phyloP scores from a whole-genome alignment of 139 green algal genomes.

The Chlamydomonas sp. region DNA sequence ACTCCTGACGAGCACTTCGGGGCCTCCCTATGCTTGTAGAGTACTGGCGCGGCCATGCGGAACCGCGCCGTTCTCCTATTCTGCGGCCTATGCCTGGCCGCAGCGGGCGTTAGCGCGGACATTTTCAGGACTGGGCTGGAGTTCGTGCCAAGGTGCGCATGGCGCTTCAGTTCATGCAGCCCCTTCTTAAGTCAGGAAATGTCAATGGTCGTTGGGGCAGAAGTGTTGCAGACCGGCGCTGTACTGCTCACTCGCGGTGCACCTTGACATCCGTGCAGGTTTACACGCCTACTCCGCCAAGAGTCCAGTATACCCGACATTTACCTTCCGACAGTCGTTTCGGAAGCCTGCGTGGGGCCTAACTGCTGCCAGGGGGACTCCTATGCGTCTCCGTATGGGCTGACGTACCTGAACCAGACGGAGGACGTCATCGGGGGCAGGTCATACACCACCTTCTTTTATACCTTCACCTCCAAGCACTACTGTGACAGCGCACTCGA shows the following conservation, averaged over 20 bases:
- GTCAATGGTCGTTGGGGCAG: no score
- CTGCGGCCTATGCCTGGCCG: conserved; percentile 11
- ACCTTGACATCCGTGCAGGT: conserved; percentile 3
- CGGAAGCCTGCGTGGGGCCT: neutral
- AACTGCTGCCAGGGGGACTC: conserved; percentile 52
- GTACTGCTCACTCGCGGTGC: no score
- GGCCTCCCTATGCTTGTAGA: neutral
- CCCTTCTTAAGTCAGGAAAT: no score
- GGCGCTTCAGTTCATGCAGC: no score
- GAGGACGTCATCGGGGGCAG: conserved; percentile 13
- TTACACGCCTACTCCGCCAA: conserved; percentile 15
- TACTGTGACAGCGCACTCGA: conserved; percentile 21
- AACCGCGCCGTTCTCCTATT: neutral
- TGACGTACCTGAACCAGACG: conserved; percentile 36
- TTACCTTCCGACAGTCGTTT: conserved; percentile 1
- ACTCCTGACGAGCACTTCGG: neutral
- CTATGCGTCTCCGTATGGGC: conserved; percentile 42
- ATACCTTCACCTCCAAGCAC: conserved; percentile 7
- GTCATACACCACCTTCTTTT: conserved; percentile 54
- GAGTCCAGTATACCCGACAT: neutral
- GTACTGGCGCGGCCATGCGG: conserved; percentile 1
- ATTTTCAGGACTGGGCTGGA: neutral
- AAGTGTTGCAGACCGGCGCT: no score
- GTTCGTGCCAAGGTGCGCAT: conserved; percentile 14
- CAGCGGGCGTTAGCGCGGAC: neutral